These are phyloP conservation scores for Panaeolus papilionaceus DNA, from an alignment of 768 basidiomycete genomes.

Conservation along the genomic window DNA sequence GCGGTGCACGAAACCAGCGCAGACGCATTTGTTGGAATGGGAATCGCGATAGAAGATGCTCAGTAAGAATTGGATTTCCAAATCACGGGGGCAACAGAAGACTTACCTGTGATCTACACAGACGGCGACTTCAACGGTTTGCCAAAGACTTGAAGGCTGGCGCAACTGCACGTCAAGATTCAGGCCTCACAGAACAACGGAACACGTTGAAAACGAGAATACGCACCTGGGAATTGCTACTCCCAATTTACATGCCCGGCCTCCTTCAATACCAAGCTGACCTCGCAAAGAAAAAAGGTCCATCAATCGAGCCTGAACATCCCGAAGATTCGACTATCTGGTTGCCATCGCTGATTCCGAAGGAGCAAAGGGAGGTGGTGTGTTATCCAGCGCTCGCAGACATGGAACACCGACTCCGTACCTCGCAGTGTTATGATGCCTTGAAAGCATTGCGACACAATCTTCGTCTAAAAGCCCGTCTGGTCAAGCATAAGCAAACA, in stretches of 20 bases:
- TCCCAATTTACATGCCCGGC: constrained; percentile 16
- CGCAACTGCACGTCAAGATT: constrained; percentile 14
- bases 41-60: constrained; percentile 20
- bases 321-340: constrained; percentile 4
- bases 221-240: constrained; percentile 21
- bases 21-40: constrained; percentile 19
- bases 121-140: constrained; percentile 12
- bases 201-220: constrained; percentile 19
- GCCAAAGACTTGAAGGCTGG: constrained; percentile 20
- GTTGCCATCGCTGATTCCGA: constrained; percentile 7
- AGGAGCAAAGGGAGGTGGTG: no score
- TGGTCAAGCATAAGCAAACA: neutral
- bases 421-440: no score
- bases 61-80: constrained; percentile 20
- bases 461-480: constrained; percentile 5
- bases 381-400: no score
- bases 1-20: constrained; percentile 18
- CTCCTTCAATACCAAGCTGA: constrained; percentile 17
- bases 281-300: neutral
- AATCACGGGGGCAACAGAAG: no score
- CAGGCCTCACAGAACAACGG: constrained; percentile 20
- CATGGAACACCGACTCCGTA: no score
- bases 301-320: neutral
- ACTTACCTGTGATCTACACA: neutral
- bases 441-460: no score